Base-by-base conservation (phyloP, 768 basidiomycete genomes). In the Calocybe gangraenosa region DNA sequence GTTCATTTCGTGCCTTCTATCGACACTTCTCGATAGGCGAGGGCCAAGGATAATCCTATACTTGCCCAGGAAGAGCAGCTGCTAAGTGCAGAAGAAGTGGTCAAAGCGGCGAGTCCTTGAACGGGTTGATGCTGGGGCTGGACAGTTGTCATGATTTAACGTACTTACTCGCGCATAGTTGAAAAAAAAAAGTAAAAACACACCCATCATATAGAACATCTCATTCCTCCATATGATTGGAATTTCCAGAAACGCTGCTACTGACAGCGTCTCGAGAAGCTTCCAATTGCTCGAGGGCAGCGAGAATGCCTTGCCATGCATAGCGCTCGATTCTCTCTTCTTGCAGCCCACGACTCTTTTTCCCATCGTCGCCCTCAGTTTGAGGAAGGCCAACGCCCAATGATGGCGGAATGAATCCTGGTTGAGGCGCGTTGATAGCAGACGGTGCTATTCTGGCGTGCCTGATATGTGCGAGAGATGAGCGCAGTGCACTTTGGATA, bases 381-480 rank as follows among this genome's bases (percentile, higher is more conserved):
- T 57, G 53, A 2, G 88, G 85, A 42, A 87, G 72, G 3, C 85
- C 84, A 10, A 89, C 86, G 5, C 88, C 88, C 13, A 88, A 78
- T 6, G 86, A 82, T 3, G 87, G 82, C 5, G 87, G 88, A 8
- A 89, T 68, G 58, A 88, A 87, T 20, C 78, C 79, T 0, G 73
- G 75, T 5, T 81, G 76, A 25, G 87, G 87, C 0, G 88, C 87
- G 39, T 83, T 84, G 56, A 92, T 88, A n/a, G 87, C 82, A n/a
- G 87, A 86, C 7, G 88, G 87, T 33, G 88, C 84, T 58, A 91
- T 87, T 52, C 87, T 81, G 8, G 87, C 84, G 56, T 85, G 80
- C 9, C 87, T 75, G 48, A 92, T 84, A 54, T 90, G 87, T 14
- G 88, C 87, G 49, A 91, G 69, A 3, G 84, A 84, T 11, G 87